A percentile compares a stretch with the other conserved stretches of the same genome.
Conservation (phyloP, 805 yeast genomes). For the Myxozyma lipomycoides region DNA sequence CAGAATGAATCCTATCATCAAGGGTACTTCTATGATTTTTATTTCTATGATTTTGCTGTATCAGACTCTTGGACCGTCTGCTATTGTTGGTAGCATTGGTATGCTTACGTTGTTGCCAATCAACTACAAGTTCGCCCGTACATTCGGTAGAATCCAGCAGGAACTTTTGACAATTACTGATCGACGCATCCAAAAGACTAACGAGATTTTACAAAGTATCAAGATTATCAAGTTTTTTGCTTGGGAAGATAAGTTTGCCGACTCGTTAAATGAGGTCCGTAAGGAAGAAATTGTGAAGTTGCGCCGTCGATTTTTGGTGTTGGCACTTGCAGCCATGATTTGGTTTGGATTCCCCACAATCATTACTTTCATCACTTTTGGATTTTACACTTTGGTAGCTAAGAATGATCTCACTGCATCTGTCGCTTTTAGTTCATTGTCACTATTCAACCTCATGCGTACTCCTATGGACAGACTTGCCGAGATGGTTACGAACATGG, state of each 20-base stretch:
- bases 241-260: constrained; percentile 85
- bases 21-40: constrained; percentile 65
- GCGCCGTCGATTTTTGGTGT: constrained; percentile 54
- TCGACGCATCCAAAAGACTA: constrained; percentile 83
- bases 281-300: constrained; percentile 65
- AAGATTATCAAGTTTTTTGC: constrained; percentile 93
- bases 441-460: constrained; percentile 79
- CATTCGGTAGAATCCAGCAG: constrained; percentile 65
- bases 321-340: constrained; percentile 51
- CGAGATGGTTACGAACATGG: constrained; percentile 79
- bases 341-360: constrained; percentile 71
- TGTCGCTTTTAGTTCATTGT: constrained; percentile 86
- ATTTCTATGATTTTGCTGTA: constrained; percentile 69
- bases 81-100: constrained; percentile 71
- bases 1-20: constrained; percentile 76
- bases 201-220: constrained; percentile 87
- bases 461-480: constrained; percentile 86
- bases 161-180: constrained; percentile 75
- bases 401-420: constrained; percentile 78
- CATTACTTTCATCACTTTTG: constrained; percentile 78
- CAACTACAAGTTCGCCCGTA: constrained; percentile 61
- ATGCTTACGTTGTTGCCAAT: constrained; percentile 67
- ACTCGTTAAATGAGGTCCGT: constrained; percentile 65
- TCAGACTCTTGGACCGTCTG: constrained; percentile 78
- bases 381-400: constrained; percentile 69